These are phyloP conservation scores for Saposhnikovia divaricata DNA, from an alignment of 129 eudicot species.

Conservation along the genomic window DNA sequence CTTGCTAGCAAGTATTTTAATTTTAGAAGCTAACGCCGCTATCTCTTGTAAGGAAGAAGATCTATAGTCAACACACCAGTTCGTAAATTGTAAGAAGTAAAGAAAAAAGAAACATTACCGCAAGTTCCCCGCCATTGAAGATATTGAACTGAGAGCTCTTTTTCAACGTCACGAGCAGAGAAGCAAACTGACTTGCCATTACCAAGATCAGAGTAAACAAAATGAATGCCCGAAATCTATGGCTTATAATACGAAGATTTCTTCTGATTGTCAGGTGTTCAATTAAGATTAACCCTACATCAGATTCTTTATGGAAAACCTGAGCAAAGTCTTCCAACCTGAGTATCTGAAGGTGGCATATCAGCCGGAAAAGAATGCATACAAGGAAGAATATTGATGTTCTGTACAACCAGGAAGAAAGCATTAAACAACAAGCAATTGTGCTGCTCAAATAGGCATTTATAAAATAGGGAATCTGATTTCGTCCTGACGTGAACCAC, in stretches of 20 bases:
- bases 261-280: slow-evolving; percentile 76
- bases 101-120: neutral
- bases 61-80: neutral
- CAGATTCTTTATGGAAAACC: slow-evolving; percentile 56
- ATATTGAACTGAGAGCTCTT: slow-evolving; percentile 12
- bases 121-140: slow-evolving; percentile 21
- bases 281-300: slow-evolving; percentile 53
- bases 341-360: slow-evolving; percentile 81
- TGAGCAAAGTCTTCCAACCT: slow-evolving; percentile 76
- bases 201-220: slow-evolving; percentile 12
- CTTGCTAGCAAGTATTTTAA: neutral
- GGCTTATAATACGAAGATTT: slow-evolving; percentile 34
- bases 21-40: neutral
- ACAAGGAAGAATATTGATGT: slow-evolving; percentile 32
- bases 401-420: slow-evolving; percentile 23
- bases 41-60: neutral
- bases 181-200: slow-evolving; percentile 18
- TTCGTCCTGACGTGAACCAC: slow-evolving; percentile 27
- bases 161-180: slow-evolving; percentile 19
- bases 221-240: slow-evolving; percentile 19
- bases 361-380: slow-evolving; percentile 72
- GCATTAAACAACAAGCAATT: slow-evolving; percentile 14
- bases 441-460: slow-evolving; percentile 9
- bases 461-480: slow-evolving; percentile 22
- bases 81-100: neutral